A percentile compares a stretch with the other conserved stretches of the same genome.
phyloP scores from a whole-genome alignment of 1,139 yeast genomes.

The Suzukiozyma palmioleophila region DNA sequence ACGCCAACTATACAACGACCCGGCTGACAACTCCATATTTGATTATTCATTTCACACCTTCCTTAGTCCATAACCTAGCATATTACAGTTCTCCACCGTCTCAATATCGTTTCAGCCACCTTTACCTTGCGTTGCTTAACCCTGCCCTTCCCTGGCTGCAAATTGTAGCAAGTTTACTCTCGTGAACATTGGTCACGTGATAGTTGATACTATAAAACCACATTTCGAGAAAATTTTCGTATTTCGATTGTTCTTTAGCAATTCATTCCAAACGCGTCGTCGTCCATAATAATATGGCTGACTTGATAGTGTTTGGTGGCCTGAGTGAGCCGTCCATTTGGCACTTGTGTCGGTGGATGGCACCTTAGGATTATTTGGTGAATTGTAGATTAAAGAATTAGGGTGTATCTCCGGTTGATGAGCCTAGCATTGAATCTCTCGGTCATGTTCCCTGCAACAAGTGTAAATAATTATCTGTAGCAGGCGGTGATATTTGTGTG shows the following conservation, averaged over 20 bases:
- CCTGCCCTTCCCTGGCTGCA: background rate
- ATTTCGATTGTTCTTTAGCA: slow-evolving; percentile 2
- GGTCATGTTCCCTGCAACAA: slow-evolving; percentile 45
- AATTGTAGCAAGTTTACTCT: background rate
- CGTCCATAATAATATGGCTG: slow-evolving; percentile 15
- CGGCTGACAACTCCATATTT: too few relatives aligned
- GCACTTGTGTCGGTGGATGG: slow-evolving; percentile 5
- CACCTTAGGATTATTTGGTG: slow-evolving; percentile 6
- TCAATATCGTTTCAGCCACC: too few relatives aligned
- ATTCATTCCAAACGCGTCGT: slow-evolving; percentile 40
- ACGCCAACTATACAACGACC: too few relatives aligned
- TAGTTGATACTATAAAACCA: background rate
- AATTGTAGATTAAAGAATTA: slow-evolving; percentile 20
- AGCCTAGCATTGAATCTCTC: slow-evolving; percentile 37
- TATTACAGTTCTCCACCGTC: too few relatives aligned
- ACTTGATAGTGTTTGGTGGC: slow-evolving; percentile 32
- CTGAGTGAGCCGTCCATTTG: background rate
- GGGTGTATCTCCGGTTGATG: slow-evolving; percentile 51
- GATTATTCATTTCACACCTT: too few relatives aligned
- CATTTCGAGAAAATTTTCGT: background rate
- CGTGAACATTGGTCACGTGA: too few relatives aligned
- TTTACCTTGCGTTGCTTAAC: too few relatives aligned
- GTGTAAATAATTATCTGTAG: background rate
- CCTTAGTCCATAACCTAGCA: too few relatives aligned
- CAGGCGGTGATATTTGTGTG: too few relatives aligned